These are phyloP conservation scores for Cymbidium sinense DNA, from an alignment of 106 monocot species.

Conservation along the genomic window DNA sequence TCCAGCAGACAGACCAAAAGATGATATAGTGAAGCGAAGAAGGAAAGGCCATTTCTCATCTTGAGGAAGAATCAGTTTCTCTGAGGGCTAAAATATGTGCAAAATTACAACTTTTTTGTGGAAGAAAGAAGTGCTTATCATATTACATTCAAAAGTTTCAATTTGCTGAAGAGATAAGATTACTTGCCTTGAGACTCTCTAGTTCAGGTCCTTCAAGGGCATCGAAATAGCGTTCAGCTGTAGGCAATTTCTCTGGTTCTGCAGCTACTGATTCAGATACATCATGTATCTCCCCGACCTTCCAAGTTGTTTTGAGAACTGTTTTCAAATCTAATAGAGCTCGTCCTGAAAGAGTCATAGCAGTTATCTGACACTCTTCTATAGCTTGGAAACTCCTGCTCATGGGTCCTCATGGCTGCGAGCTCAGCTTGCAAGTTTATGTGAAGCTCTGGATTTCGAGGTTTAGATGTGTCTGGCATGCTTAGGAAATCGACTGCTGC, in stretches of 20 bases:
- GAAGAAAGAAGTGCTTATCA: no score
- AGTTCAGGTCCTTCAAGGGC: conserved; percentile 68
- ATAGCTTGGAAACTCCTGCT: background rate
- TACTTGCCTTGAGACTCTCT: conserved; percentile 45
- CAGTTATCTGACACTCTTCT: background rate
- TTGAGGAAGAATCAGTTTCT: conserved; percentile 39
- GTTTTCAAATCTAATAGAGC: background rate
- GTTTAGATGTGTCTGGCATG: background rate
- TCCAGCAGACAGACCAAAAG: conserved; percentile 52
- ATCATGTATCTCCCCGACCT: background rate
- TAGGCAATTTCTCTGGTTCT: conserved; percentile 31
- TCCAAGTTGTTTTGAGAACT: background rate
- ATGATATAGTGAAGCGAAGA: conserved; percentile 46
- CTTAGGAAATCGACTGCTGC: background rate
- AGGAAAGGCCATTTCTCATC: conserved; percentile 68
- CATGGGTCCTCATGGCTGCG: background rate
- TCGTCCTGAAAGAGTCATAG: background rate
- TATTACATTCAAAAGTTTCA: background rate
- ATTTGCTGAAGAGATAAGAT: background rate
- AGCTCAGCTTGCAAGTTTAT: background rate
- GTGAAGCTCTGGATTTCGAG: background rate
- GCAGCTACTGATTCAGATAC: background rate
- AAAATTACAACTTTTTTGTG: background rate
- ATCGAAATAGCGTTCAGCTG: conserved; percentile 47
- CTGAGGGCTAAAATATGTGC: conserved; percentile 31